phyloP scores from a whole-genome alignment of 2,329 filamentous ascomycete species.

The Epichloe gansuensis region DNA sequence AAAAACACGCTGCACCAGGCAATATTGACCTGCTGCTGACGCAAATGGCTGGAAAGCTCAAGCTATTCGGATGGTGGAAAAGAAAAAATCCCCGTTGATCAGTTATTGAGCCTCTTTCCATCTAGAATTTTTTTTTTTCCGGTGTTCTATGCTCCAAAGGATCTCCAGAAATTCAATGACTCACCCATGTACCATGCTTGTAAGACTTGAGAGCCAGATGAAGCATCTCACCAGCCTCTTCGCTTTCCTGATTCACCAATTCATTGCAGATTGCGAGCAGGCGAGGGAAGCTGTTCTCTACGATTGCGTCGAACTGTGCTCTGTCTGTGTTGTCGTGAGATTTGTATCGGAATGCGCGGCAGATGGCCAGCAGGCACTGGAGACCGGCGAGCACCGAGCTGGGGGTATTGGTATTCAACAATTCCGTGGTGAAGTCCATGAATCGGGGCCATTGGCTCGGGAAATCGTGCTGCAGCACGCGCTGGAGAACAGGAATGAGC shows the following conservation, averaged over 20 bases:
- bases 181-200: constrained; percentile 93
- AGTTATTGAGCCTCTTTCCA: neutral
- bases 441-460: constrained; percentile 89
- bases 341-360: constrained; percentile 92
- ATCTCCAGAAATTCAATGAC: neutral
- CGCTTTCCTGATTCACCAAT: constrained; percentile 77
- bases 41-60: constrained; percentile 67
- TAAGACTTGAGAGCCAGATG: constrained; percentile 91
- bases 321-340: constrained; percentile 60
- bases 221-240: constrained; percentile 94
- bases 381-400: constrained; percentile 82
- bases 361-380: constrained; percentile 88
- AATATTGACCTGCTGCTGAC: constrained; percentile 71
- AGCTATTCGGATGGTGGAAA: constrained; percentile 40
- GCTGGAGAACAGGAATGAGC: constrained; percentile 86
- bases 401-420: constrained; percentile 77
- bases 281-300: constrained; percentile 80
- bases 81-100: neutral
- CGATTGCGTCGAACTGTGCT: constrained; percentile 85
- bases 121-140: too few species aligned
- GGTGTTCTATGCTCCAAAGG: too few species aligned
- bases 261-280: constrained; percentile 77
- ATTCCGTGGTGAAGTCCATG: constrained; percentile 79
- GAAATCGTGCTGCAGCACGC: constrained; percentile 92
- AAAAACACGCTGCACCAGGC: constrained; percentile 96